phyloP scores from a whole-genome alignment of 345 rosid genomes.

The Ailanthus altissimus region DNA sequence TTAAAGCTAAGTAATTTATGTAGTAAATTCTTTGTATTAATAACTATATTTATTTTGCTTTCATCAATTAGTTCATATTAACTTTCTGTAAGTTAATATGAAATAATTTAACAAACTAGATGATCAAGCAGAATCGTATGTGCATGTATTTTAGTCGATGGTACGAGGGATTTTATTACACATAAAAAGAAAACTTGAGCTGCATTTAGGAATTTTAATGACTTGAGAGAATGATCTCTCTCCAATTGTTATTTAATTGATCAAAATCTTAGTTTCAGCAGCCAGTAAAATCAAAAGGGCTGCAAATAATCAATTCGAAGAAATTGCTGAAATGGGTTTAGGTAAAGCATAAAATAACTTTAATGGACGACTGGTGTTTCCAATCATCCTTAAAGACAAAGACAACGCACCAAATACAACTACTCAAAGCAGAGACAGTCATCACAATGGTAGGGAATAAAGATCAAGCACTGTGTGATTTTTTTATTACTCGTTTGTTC shows the following conservation, averaged over 20 bases:
- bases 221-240: background rate
- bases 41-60: too few relatives aligned
- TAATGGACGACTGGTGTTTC: constrained; percentile 41
- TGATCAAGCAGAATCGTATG: too few relatives aligned
- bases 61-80: too few relatives aligned
- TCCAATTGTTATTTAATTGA: background rate
- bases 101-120: too few relatives aligned
- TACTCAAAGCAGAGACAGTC: constrained; percentile 24
- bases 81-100: too few relatives aligned
- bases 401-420: constrained; percentile 50
- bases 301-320: background rate
- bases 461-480: constrained; percentile 29
- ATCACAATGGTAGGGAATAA: constrained; percentile 49
- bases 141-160: too few relatives aligned
- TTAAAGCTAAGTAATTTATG: too few relatives aligned
- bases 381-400: constrained; percentile 47
- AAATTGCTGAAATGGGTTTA: constrained; percentile 27
- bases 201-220: background rate
- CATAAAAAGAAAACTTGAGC: too few relatives aligned
- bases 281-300: constrained; percentile 8
- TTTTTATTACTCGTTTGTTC: constrained; percentile 5
- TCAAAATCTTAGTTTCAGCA: background rate
- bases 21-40: too few relatives aligned
- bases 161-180: too few relatives aligned
- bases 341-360: constrained; percentile 37